Conservation (phyloP, 176 grass and related monocot genomes). For the Avena eriantha region DNA sequence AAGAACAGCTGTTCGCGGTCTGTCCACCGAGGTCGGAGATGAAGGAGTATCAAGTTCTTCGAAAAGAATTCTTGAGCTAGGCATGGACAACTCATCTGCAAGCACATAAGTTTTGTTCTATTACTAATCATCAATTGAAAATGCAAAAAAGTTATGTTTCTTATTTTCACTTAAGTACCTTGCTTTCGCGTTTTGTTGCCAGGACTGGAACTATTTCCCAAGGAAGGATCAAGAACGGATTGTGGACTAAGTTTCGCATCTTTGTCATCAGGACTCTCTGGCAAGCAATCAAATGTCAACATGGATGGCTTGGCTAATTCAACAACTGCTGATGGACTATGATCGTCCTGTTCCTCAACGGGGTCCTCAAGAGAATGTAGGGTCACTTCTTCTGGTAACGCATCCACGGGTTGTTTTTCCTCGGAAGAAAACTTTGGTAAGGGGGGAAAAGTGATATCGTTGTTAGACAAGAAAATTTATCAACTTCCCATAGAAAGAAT, state of each 20-base stretch:
- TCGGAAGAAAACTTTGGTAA: constrained; percentile 33
- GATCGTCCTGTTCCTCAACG: constrained; percentile 41
- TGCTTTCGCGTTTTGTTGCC: constrained; percentile 47
- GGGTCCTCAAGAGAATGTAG: constrained; percentile 23
- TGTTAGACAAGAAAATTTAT: constrained; percentile 26
- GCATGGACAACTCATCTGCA: constrained; percentile 71
- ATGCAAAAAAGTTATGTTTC: neutral
- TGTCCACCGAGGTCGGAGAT: constrained; percentile 36
- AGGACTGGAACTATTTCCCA: constrained; percentile 50
- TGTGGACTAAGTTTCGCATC: constrained; percentile 59
- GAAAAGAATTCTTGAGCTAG: constrained; percentile 56
- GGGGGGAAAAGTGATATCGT: neutral
- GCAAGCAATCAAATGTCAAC: constrained; percentile 42
- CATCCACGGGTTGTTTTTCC: constrained; percentile 29
- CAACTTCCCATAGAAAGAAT: neutral
- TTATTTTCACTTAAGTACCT: constrained; percentile 53
- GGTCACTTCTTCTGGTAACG: constrained; percentile 33
- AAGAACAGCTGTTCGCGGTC: constrained; percentile 35
- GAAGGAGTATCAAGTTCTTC: constrained; percentile 52
- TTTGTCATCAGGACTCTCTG: constrained; percentile 56
- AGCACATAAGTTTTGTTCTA: constrained; percentile 16
- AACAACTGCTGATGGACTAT: constrained; percentile 46
- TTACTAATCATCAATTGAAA: constrained; percentile 24
- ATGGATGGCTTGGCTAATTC: constrained; percentile 50
- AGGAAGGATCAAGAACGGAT: constrained; percentile 56